phyloP scores from a whole-genome alignment of 164 flowering plant genomes.

The Cinnamomum micranthum region DNA sequence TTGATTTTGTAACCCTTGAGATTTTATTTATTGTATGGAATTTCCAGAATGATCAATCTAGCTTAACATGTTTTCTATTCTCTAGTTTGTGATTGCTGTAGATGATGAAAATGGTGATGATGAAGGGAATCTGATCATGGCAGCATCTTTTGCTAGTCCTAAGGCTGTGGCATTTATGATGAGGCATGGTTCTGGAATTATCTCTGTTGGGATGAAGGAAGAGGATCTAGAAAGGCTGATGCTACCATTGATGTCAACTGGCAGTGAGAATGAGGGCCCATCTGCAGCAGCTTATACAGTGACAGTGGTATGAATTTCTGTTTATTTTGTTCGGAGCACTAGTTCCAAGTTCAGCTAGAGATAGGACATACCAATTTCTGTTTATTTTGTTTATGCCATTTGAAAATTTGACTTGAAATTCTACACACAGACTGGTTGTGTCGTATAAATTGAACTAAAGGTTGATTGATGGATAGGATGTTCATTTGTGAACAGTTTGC shows the following conservation, averaged over 20 bases:
- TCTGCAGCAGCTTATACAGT: slow-evolving; percentile 80
- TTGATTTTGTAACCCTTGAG: background rate
- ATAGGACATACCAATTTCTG: background rate
- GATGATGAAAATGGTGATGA: slow-evolving; percentile 69
- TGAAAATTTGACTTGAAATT: background rate
- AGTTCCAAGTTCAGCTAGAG: background rate
- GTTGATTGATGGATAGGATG: no score
- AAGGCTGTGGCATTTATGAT: slow-evolving; percentile 60
- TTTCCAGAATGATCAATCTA: background rate
- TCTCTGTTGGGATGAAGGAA: slow-evolving; percentile 86
- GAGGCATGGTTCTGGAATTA: slow-evolving; percentile 88
- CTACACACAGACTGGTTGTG: background rate
- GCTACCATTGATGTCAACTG: slow-evolving; percentile 77
- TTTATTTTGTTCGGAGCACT: background rate
- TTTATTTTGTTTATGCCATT: no score
- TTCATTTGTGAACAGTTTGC: no score
- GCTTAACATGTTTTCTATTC: slow-evolving; percentile 9
- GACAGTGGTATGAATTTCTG: slow-evolving; percentile 59
- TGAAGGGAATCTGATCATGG: slow-evolving; percentile 86
- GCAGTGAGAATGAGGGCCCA: slow-evolving; percentile 50
- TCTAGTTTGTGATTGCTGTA: slow-evolving; percentile 86
- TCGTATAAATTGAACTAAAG: background rate
- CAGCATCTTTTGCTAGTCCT: slow-evolving; percentile 55
- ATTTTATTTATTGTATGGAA: background rate
- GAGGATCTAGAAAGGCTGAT: slow-evolving; percentile 75